A percentile compares a stretch with the other conserved stretches of the same genome.
Evolutionary conservation across 2,329 filamentous ascomycete species (phyloP).

Genomic region (Sporothrix brunneoviolacea): DNA sequence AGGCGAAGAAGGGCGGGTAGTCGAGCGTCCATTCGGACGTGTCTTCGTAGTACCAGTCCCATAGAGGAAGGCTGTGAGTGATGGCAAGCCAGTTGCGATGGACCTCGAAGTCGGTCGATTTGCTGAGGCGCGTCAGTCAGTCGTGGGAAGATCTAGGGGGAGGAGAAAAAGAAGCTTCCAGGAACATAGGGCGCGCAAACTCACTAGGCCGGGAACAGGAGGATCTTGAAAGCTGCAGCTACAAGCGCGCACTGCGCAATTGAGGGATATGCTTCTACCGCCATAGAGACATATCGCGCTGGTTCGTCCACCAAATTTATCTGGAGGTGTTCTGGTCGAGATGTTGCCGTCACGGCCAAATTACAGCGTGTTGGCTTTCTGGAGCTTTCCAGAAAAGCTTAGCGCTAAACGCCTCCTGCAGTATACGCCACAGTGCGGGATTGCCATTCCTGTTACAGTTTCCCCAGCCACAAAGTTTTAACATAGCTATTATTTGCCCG

Average conservation of each 20-base stretch:
- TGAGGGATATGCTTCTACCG: constrained; percentile 70
- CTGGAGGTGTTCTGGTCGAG: neutral
- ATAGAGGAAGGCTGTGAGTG: constrained; percentile 77
- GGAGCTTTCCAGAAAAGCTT: constrained; percentile 9
- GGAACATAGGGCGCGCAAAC: constrained; percentile 29
- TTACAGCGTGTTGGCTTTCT: neutral
- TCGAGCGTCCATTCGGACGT: constrained; percentile 99
- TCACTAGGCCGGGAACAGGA: constrained; percentile 92
- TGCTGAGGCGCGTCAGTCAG: constrained; percentile 50
- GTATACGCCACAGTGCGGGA: too few species aligned
- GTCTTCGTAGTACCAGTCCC: constrained; percentile 94
- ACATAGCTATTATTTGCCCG: too few species aligned
- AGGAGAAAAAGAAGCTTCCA: neutral
- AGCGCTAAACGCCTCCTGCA: constrained; percentile 10
- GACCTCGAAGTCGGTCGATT: constrained; percentile 98
- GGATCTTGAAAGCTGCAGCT: constrained; percentile 80
- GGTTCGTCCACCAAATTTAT: constrained; percentile 1
- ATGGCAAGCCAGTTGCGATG: constrained; percentile 98
- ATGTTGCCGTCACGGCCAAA: neutral
- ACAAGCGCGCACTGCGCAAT: constrained; percentile 81
- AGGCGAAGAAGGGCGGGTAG: constrained; percentile 96
- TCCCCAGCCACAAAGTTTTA: neutral
- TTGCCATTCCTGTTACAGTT: too few species aligned
- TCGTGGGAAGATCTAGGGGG: neutral
- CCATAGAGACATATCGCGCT: constrained; percentile 45